Conservation (phyloP, 2,329 filamentous ascomycete genomes). For the Penicillium sp. region DNA sequence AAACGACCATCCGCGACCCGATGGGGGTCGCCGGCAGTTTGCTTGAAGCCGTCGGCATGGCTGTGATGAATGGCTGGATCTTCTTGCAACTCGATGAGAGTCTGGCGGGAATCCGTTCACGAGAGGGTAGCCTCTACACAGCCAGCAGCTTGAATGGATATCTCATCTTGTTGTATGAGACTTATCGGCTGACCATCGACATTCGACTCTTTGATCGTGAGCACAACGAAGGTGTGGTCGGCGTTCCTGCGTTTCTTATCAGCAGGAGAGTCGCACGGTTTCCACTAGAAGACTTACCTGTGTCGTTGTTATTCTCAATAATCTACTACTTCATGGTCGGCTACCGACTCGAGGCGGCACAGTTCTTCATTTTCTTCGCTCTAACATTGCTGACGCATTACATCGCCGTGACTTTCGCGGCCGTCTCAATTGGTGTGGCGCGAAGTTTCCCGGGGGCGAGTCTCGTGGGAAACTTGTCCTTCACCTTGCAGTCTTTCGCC, state of each 20-base stretch:
- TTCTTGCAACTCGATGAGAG: conserved; percentile 65
- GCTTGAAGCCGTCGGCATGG: conserved; percentile 68
- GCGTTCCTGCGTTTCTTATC: conserved; percentile 65
- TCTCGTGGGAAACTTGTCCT: conserved; percentile 68
- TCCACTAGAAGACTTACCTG: conserved; percentile 68
- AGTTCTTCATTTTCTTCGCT: conserved; percentile 71
- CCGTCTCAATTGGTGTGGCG: conserved; percentile 62
- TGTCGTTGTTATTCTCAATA: conserved; percentile 66
- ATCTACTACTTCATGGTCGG: conserved; percentile 78
- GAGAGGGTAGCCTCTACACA: conserved; percentile 70
- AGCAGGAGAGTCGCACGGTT: conserved; percentile 67
- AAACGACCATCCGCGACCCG: conserved; percentile 71
- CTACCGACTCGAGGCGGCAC: conserved; percentile 60
- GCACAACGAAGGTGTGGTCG: conserved; percentile 68
- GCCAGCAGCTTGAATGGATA: conserved; percentile 71
- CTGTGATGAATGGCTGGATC: conserved; percentile 68
- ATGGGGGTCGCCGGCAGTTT: conserved; percentile 70
- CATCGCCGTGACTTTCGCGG: conserved; percentile 68
- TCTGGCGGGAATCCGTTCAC: conserved; percentile 68
- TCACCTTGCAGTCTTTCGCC: conserved; percentile 69
- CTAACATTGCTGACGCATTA: conserved; percentile 69
- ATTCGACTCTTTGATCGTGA: conserved; percentile 75
- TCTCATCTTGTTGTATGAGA: conserved; percentile 71
- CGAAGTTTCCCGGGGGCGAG: conserved; percentile 68
- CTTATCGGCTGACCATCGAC: conserved; percentile 70